Evolutionary conservation across 2,329 filamentous ascomycete genomes (phyloP).

Genomic region (Ophidiomyces ophidiicola): DNA sequence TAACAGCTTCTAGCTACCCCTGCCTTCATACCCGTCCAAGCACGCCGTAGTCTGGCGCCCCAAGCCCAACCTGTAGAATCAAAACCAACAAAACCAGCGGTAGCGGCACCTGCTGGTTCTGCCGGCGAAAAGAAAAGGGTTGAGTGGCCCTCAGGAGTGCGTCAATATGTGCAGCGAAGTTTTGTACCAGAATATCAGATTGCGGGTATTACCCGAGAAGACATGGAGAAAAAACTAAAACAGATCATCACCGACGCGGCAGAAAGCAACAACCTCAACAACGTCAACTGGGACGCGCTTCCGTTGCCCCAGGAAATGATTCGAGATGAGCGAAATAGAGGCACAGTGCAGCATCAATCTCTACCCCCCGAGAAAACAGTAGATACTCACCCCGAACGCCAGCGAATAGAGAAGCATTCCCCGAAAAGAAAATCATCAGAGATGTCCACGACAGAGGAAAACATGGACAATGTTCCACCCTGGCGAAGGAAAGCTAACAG

Average conservation of each 20-base stretch:
- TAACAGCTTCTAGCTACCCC: constrained; percentile 30
- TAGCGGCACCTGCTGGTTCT: constrained; percentile 17
- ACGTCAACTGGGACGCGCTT: constrained; percentile 70
- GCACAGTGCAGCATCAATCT: constrained; percentile 21
- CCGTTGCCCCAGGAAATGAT: constrained; percentile 79
- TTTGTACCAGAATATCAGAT: constrained; percentile 65
- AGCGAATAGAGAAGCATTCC: constrained; percentile 12
- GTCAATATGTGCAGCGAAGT: constrained; percentile 76
- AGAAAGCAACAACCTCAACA: constrained; percentile 57
- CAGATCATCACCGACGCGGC: constrained; percentile 72
- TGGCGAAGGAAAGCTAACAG: constrained; percentile 60
- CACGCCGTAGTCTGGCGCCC: constrained; percentile 48
- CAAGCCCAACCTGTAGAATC: constrained; percentile 18
- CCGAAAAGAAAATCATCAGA: constrained; percentile 70
- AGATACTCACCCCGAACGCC: constrained; percentile 3
- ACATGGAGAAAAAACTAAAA: constrained; percentile 78
- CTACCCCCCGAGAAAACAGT: constrained; percentile 28
- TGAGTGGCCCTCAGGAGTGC: constrained; percentile 71
- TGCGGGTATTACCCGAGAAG: constrained; percentile 47
- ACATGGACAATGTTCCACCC: constrained; percentile 46
- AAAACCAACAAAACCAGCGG: constrained; percentile 16
- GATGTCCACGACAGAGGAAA: constrained; percentile 42
- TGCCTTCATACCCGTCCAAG: constrained; percentile 50
- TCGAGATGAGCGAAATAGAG: constrained; percentile 49
- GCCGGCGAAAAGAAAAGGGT: constrained; percentile 23